Conservation (phyloP, 345 rosid species). For the Draba incana region DNA sequence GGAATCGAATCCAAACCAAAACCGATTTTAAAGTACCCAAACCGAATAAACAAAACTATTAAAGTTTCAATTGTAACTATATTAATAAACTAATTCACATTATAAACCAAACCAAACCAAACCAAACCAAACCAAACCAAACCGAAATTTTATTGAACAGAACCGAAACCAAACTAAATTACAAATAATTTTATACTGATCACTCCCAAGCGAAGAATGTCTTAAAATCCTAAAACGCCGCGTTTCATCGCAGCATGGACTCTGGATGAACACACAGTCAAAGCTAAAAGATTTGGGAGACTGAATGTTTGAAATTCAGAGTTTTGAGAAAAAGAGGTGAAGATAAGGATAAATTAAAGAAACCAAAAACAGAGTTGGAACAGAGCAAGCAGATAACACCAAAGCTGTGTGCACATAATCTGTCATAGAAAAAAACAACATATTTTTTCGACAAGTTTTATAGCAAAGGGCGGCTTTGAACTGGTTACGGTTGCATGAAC, state of each 20-base stretch:
- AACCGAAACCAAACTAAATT: not conserved
- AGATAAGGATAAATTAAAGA: constrained; percentile 4
- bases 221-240: not conserved
- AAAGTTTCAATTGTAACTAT: too few relatives aligned
- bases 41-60: too few relatives aligned
- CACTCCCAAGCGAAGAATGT: not conserved
- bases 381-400: constrained; percentile 35
- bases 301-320: not conserved
- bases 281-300: constrained; percentile 22
- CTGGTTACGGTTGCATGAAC: constrained; percentile 12
- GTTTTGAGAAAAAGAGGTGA: not conserved
- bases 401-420: constrained; percentile 41
- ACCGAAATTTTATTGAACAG: not conserved
- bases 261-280: not conserved
- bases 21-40: too few relatives aligned
- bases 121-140: not conserved
- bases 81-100: too few relatives aligned
- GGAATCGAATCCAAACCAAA: too few relatives aligned
- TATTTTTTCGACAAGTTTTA: constrained; percentile 40
- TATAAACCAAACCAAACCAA: not conserved
- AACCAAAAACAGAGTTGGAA: constrained; percentile 26
- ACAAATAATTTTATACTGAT: not conserved
- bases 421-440: constrained; percentile 14
- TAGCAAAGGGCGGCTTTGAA: constrained; percentile 20
- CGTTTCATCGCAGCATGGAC: constrained; percentile 13